Evolutionary conservation across 805 yeast species (phyloP).

Genomic region (Ascoidea tarda): DNA sequence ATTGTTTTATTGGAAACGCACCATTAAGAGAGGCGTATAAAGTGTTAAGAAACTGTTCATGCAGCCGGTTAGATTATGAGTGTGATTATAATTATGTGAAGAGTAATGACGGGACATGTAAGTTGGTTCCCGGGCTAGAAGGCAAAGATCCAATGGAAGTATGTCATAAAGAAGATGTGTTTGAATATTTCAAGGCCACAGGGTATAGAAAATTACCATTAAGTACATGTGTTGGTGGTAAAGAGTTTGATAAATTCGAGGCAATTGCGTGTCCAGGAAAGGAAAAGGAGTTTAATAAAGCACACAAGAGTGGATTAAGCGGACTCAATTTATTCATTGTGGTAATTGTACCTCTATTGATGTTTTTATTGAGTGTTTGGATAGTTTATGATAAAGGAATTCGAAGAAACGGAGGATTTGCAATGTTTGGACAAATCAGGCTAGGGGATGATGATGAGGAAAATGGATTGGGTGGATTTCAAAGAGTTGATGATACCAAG

Average conservation of each 20-base stretch:
- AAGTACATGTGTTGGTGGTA: constrained; percentile 78
- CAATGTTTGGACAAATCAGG: constrained; percentile 74
- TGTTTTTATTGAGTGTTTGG: constrained; percentile 42
- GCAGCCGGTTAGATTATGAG: constrained; percentile 80
- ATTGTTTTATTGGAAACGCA: constrained; percentile 58
- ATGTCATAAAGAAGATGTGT: constrained; percentile 37
- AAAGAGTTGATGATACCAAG: constrained; percentile 47
- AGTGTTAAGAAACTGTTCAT: constrained; percentile 54
- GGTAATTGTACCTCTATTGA: constrained; percentile 38
- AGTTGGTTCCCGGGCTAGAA: constrained; percentile 56
- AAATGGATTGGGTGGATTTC: constrained; percentile 17
- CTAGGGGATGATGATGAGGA: constrained; percentile 54
- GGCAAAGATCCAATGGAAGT: constrained; percentile 51
- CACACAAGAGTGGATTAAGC: constrained; percentile 37
- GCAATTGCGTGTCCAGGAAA: constrained; percentile 83
- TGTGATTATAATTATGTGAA: constrained; percentile 80
- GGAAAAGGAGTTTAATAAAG: constrained; percentile 40
- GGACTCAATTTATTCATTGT: constrained; percentile 40
- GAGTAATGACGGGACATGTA: constrained; percentile 71
- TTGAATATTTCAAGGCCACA: constrained; percentile 76
- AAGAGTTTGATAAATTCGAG: constrained; percentile 48
- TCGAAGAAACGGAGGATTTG: constrained; percentile 63
- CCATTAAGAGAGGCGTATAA: constrained; percentile 44
- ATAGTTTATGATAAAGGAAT: constrained; percentile 73
- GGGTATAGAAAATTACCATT: constrained; percentile 83